These are phyloP conservation scores for Jatropha multifida DNA, from an alignment of 441 rosid species.

Conservation along the genomic window DNA sequence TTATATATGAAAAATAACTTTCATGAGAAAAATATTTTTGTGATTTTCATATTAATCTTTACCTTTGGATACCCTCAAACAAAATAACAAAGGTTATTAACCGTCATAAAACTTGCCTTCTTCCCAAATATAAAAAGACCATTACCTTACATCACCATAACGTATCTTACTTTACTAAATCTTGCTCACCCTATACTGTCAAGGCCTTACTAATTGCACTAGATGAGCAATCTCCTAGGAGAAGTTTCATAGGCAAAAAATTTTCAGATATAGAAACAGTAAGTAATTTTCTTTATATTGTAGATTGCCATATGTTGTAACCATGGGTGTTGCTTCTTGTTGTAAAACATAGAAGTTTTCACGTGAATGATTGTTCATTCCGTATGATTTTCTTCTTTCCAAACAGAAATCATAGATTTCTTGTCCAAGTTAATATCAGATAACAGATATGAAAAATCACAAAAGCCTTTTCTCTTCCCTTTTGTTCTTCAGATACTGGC, in stretches of 20 bases:
- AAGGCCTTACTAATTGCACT: background rate
- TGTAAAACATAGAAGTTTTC: background rate
- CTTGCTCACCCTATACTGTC: no score
- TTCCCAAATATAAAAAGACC: no score
- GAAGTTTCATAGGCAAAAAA: background rate
- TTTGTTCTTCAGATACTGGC: conserved; percentile 59
- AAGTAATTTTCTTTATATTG: background rate
- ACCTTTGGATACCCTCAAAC: no score
- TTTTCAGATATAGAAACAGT: background rate
- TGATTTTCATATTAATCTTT: no score
- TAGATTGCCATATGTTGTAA: background rate
- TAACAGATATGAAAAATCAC: background rate
- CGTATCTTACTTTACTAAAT: no score
- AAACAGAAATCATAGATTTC: background rate
- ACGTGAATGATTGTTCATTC: background rate
- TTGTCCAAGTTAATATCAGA: background rate
- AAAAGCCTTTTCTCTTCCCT: background rate
- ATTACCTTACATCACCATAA: no score
- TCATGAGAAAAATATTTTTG: no score
- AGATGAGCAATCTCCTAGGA: background rate
- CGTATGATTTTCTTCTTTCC: background rate
- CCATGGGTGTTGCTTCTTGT: conserved; percentile 1
- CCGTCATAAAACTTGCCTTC: no score
- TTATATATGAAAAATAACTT: no score
- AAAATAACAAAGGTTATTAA: no score